These are phyloP conservation scores for Euphrasia confusa DNA, from an alignment of 257 asterid genomes.

Conservation along the genomic window DNA sequence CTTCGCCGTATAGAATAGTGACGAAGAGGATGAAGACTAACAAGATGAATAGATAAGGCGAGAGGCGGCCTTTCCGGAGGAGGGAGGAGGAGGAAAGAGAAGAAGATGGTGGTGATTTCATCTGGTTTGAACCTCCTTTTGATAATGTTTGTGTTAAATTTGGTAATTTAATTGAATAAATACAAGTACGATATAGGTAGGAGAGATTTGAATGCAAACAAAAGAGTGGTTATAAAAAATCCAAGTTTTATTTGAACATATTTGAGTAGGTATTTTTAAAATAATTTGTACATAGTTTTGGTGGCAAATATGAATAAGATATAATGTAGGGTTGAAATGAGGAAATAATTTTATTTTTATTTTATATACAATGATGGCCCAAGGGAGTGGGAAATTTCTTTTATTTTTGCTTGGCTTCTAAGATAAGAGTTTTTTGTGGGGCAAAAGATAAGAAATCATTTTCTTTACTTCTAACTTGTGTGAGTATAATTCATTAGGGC, in stretches of 20 bases:
- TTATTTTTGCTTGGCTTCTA: slow-evolving; percentile 38
- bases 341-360: not conserved
- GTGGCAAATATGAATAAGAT: not conserved
- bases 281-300: not conserved
- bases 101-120: slow-evolving; percentile 38
- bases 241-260: not conserved
- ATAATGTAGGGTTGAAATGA: not conserved
- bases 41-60: slow-evolving; percentile 39
- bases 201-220: not conserved
- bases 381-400: slow-evolving; percentile 15
- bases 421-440: slow-evolving; percentile 30
- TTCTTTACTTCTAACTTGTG: slow-evolving; percentile 21
- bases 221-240: not conserved
- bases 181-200: slow-evolving; percentile 29
- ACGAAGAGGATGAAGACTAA: slow-evolving; percentile 49
- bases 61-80: slow-evolving; percentile 43
- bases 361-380: slow-evolving; percentile 20
- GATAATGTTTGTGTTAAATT: slow-evolving; percentile 4
- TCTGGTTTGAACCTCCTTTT: slow-evolving; percentile 13
- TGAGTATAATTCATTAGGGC: slow-evolving; percentile 6
- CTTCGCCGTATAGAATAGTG: slow-evolving; percentile 49
- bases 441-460: slow-evolving; percentile 33
- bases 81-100: slow-evolving; percentile 19
- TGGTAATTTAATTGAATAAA: slow-evolving; percentile 31
- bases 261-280: not conserved